Conservation (phyloP, 352 stramenopile species). For the Globisporangium canariense region DNA sequence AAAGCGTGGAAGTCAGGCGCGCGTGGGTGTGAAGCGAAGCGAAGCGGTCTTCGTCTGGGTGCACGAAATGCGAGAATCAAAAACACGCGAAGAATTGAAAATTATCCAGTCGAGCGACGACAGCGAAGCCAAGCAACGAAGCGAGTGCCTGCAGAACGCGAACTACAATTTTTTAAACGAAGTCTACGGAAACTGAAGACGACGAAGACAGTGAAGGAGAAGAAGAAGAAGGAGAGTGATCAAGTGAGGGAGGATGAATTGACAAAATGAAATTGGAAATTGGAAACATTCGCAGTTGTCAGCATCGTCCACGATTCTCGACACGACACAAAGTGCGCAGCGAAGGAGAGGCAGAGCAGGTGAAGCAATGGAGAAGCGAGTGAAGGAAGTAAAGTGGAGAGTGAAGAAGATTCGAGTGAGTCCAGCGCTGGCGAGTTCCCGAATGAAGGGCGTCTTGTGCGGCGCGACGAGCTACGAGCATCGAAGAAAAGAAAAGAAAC, state of each 20-base stretch:
- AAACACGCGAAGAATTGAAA: neutral
- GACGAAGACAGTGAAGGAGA: conserved; percentile 8
- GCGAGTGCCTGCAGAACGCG: neutral
- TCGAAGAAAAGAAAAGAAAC: conserved; percentile 7
- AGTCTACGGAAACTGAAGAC: conserved; percentile 10
- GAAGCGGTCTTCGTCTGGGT: neutral
- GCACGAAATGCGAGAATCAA: neutral
- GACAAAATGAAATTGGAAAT: conserved; percentile 15
- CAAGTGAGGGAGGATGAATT: conserved; percentile 7
- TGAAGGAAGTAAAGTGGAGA: neutral
- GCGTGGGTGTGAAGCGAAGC: no score
- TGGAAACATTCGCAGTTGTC: conserved; percentile 7
- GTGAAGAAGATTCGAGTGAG: neutral
- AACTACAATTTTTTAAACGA: conserved; percentile 6
- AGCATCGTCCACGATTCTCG: neutral
- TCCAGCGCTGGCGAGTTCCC: neutral
- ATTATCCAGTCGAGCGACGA: neutral
- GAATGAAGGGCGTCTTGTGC: neutral
- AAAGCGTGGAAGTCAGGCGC: neutral
- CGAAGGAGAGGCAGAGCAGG: neutral
- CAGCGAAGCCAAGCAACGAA: neutral
- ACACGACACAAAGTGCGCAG: no score
- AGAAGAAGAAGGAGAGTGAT: neutral
- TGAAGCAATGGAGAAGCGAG: neutral
- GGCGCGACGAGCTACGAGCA: neutral